Base-by-base conservation (phyloP, 129 eudicot species). In the Tagetes erecta region DNA sequence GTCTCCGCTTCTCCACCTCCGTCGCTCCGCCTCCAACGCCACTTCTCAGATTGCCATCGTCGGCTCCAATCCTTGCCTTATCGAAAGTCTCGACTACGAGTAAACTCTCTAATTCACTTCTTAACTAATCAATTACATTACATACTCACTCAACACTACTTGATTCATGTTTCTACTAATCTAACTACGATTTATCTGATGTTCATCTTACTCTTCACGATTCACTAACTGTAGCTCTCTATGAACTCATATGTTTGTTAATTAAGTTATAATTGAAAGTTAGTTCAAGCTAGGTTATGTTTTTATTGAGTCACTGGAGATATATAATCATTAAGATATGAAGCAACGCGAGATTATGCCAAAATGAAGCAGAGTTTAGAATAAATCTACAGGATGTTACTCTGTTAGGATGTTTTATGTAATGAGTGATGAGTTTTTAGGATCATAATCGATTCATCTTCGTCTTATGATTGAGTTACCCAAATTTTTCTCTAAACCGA, bases 61-160 rank as follows among this genome's bases (percentile, higher is more conserved):
- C 56, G 97, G 97, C 74, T 86, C 96, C 76, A 85, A 74, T 70
- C 72, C 83, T 70, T 89, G 93, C 79, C 91, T 89, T 10, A 82
- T 92, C 68, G 96, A 92, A 82, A 92, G 97, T 74, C 97, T 92
- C 72, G 97, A 92, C 65, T 92, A 92, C 62, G 97, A 92, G 97
- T 92, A 50, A 2, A 50, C 67, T 50, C 42, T 49, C 13, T n/a
- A 1, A 2, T 35, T 34, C 27, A 41, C 10, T 14, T 0, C 40
- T 60, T 35, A 36, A 11, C 3, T 12, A 11, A 10, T 35, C 44
- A 2, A 36, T 60, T 60, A 5, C 40, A 59, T 59, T 58, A 36
- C 9, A 20, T 20, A 11, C 64, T 50, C 0, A 44, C 33, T 72
- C 1, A 9, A 52, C 72, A 10, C 44, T 4, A 13, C 68, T 60